These are phyloP conservation scores for Aspergillus bombycis DNA, from an alignment of 2,329 filamentous ascomycete species.

Conservation along the genomic window DNA sequence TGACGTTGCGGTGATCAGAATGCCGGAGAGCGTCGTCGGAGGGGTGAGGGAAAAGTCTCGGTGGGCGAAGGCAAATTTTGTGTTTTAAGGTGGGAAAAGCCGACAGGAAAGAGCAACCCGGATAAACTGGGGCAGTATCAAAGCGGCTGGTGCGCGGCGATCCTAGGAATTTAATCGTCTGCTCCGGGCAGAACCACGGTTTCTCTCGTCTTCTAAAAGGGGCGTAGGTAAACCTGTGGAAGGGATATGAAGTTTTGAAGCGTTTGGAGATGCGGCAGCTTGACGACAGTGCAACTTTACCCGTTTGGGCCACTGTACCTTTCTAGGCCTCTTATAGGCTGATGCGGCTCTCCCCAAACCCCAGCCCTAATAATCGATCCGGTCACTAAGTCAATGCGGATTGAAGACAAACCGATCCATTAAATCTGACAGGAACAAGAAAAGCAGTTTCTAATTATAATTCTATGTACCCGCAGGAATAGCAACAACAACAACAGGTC, in stretches of 20 bases:
- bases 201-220: constrained; percentile 21
- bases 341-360: constrained; percentile 13
- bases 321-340: constrained; percentile 25
- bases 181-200: constrained; percentile 43
- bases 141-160: constrained; percentile 16
- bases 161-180: constrained; percentile 26
- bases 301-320: constrained; percentile 25
- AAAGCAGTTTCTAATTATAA: constrained; percentile 1
- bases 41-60: constrained; percentile 21
- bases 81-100: constrained; percentile 14
- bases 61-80: constrained; percentile 29
- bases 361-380: constrained; percentile 19
- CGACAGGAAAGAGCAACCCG: constrained; percentile 32
- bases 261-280: constrained; percentile 29
- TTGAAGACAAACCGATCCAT: neutral
- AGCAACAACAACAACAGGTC: neutral
- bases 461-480: constrained; percentile 1
- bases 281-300: constrained; percentile 25
- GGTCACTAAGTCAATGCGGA: neutral
- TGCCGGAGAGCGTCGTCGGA: constrained; percentile 15
- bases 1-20: constrained; percentile 11
- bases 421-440: neutral
- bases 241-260: constrained; percentile 36
- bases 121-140: constrained; percentile 15
- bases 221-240: constrained; percentile 19